Evolutionary conservation across 164 flowering plant species (phyloP), one percentile per base, ranked within the genome.

Genomic region (Vitis cinerea): DNA sequence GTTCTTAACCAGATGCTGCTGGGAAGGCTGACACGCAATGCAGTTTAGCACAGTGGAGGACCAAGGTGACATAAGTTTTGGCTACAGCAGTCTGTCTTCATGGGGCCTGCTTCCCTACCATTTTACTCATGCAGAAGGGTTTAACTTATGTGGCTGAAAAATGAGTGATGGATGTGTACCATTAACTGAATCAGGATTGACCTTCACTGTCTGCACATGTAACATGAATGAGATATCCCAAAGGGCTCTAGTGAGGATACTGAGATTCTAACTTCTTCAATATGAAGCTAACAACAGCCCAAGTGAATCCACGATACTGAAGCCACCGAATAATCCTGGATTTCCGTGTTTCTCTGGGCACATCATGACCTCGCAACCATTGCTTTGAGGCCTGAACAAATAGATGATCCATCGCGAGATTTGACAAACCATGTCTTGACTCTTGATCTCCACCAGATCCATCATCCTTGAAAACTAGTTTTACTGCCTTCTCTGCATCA

Each of bases 271-370:
- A 71, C 80, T 83, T 88, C 78, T 88, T 90, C 50, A 93, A 27
- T 27, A 93, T 76, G 74, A 66, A 56, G 67, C 62, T 74, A 57
- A 80, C 78, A 19, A 93, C 89, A 44, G 76, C 82, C 96, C 96
- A 93, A 74, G 79, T 76, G 74, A 88, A 91, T 19, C 96, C 94
- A 47, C 94, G 97, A 67, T 93, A 91, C 74, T 90, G 96, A 77
- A 93, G 93, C 99, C 99, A 93, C 63, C 91, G 77, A 61, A 88
- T 63, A 12, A 91, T 81, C 76, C 93, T 86, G 55, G 87, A 64
- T 71, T 90, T 95, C 15, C 88, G 87, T 56, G 73, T 91, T 60
- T 93, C 98, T 15, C 9, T 69, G 7, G 90, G 78, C 37, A 73
- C 79, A 67, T 83, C 78, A 59, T 55, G 75, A 61, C 88, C 72